Base-by-base conservation (phyloP, 192 early-diverging fungal species). In the Entomortierella lignicola region DNA sequence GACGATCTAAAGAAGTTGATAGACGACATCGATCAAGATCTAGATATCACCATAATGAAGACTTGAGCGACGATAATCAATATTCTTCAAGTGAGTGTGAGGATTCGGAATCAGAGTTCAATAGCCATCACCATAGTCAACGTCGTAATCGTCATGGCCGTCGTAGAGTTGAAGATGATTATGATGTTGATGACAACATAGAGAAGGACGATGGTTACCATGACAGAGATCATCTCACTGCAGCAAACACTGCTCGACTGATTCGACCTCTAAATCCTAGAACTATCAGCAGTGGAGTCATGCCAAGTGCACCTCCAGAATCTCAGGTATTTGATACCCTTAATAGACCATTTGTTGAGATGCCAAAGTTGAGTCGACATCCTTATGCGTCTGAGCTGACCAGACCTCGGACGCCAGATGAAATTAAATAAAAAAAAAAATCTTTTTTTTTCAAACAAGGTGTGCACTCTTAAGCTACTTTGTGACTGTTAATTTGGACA, bases 301-400 rank as follows among this genome's bases (percentile, higher is more conserved):
- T 39, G n/a, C 64, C 74, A 2, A 77, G 74, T 48, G 74, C 74
- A 8, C 74, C 66, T 4, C 74, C 66, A 31, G 66, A 77, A 39
- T 68, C 74, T 0, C 66, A 69, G n/a, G 47, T 69, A 27, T 77
- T 69, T 62, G 48, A 66, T 43, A 51, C 39, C 27, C 62, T 25
- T 27, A 51, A 47, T 34, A 47, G 52, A 32, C 25, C 72, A 2
- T 39, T 51, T 20, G 23, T 66, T 39, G 72, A 55, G 51, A 74
- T 74, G 63, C 72, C 64, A 17, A 74, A 62, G 37, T 30, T 74
- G 57, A 66, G 26, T 27, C 63, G 72, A 34, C 72, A 74, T 25
- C 72, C 72, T 0, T 74, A 74, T 32, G 72, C 72, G 0, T 60
- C 72, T 27, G 72, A 74, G n/a, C 58, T 74, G 26, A 31, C 62